Percentiles rank a stretch among this genome's conserved stretches.
Evolutionary conservation across 495 filamentous ascomycete species (phyloP).

Genomic region (Penicillium cataractarum): DNA sequence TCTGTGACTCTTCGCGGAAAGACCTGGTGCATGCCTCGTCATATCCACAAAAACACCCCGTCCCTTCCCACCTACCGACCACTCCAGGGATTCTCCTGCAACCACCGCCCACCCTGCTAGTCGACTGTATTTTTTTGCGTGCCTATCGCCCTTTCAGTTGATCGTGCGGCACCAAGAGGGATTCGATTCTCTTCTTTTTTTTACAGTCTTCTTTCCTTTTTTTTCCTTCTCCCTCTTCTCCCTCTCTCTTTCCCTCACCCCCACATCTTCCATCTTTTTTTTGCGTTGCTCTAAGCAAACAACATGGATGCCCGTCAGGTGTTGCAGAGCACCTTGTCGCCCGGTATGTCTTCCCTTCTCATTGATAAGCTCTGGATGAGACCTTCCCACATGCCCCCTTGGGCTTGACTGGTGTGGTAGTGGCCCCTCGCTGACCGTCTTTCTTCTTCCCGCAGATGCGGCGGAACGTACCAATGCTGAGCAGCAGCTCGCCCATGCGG

Average conservation of each 20-base stretch:
- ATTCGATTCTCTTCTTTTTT: constrained; percentile 22
- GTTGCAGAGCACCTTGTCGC: constrained; percentile 87
- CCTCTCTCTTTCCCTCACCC: constrained; percentile 22
- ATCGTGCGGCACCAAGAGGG: constrained; percentile 18
- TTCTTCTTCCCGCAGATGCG: constrained; percentile 66
- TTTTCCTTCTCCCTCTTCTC: constrained; percentile 33
- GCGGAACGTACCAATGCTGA: constrained; percentile 86
- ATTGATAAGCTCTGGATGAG: neutral
- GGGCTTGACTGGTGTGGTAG: constrained; percentile 7
- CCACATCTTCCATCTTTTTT: constrained; percentile 33
- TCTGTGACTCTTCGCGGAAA: constrained; percentile 34
- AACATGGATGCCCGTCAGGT: constrained; percentile 82
- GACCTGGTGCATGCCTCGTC: constrained; percentile 46
- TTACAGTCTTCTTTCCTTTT: constrained; percentile 22
- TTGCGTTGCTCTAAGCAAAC: constrained; percentile 30
- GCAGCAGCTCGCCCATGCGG: constrained; percentile 89
- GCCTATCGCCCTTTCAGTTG: constrained; percentile 17
- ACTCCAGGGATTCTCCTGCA: constrained; percentile 27
- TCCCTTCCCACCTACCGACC: constrained; percentile 32
- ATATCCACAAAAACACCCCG: constrained; percentile 48
- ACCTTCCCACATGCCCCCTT: constrained; percentile 21
- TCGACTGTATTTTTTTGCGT: constrained; percentile 30
- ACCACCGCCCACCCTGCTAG: constrained; percentile 24
- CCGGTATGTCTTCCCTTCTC: constrained; percentile 61
- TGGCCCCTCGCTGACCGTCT: constrained; percentile 27